Base-by-base conservation (phyloP, 768 basidiomycete species). In the Rhodosporidiobolus sp. region DNA sequence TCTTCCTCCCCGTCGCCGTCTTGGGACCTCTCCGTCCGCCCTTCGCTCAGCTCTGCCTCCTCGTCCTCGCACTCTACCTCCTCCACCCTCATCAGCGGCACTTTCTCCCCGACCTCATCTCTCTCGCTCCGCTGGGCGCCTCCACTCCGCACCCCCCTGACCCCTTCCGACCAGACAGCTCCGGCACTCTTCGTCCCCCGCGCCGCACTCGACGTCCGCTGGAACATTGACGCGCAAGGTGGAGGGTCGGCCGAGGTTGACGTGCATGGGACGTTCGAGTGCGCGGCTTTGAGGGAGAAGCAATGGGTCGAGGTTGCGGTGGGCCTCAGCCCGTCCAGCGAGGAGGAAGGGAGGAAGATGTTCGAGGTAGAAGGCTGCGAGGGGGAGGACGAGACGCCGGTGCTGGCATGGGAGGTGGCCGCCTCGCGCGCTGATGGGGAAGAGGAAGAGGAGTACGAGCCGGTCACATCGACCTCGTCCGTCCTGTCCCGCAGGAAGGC, bases 1-100 rank as follows among this genome's bases (percentile, higher is more conserved):
- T 3, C 62, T 6, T 35, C 55, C 1, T 26, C 61, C 3, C 0
- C 71, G 11, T 49, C 30, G 24, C 5, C 62, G 22, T 17, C 56
- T 4, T 74, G 73, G 73, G 73, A 74, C 28, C 68, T 74, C 50
- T 62, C 65, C 50, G 60, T 74, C 35, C 54, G 50, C 11, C 68
- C 73, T 4, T 59, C 68, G 1, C 61, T 70, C 17, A 59, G 56
- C 26, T 38, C 59, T 57, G 66, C 57, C n/a, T 6, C 45, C 8
- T 67, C 66, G 2, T 6, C 35, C 48, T 3, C 61, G 6, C 35
- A 22, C 7, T 48, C 54, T 12, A 4, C 57, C 6, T 19, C 46
- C 11, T 34, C 64, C 4, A 69, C 63, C 0, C 35, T 50, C 24
- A 48, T 74, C 35, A 70, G n/a, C 43, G 68, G 73, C 24, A 55